Evolutionary conservation across 352 stramenopile genomes (phyloP), one percentile per base, ranked within the genome.

Genomic region (Phytophthora constricta): DNA sequence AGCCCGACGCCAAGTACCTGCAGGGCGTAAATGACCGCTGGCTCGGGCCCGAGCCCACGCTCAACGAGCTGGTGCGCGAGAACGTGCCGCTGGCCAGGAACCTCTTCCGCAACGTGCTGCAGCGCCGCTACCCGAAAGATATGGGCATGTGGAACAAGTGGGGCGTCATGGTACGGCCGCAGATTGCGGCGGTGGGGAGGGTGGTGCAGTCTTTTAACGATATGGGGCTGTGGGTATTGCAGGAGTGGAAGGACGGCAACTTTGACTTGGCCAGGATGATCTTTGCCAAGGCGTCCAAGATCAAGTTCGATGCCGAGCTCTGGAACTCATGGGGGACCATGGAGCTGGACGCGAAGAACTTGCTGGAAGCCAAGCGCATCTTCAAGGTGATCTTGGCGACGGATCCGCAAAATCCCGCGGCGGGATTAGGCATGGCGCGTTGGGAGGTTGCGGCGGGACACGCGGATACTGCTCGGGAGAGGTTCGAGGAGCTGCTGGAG

Each of bases 121-220:
- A 96, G 66, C 76, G 82, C 49, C 70, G 87, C 31, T 96, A 96
- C 69, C 65, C 74, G 5, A 83, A 87, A 20, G 86, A 96, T 74
- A 95, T 96, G 86, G 82, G 77, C 65, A 96, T 96, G 88, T 96
- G 88, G 88, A 96, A 96, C 77, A 96, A 96, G 64, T 96, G 88
- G 88, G 88, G 77, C 46, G 86, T 89, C 43, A 96, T 96, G 88
- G 68, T 80, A 68, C 17, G 64, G 31, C 26, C 28, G 9, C n/a
- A 8, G 5, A 34, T 50, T 43, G 20, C 23, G 49, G 50, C 4
- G 33, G 0, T 17, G 10, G 31, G 22, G 16, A 49, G 31, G 7
- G 31, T 42, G 25, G 45, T 27, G 39, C 28, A 17, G 26, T 39
- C 14, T 61, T 14, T n/a, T 64, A 46, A 51, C 27, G 9, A 27